Evolutionary conservation across 257 asterid species (phyloP).

Genomic region (Rhazya stricta): DNA sequence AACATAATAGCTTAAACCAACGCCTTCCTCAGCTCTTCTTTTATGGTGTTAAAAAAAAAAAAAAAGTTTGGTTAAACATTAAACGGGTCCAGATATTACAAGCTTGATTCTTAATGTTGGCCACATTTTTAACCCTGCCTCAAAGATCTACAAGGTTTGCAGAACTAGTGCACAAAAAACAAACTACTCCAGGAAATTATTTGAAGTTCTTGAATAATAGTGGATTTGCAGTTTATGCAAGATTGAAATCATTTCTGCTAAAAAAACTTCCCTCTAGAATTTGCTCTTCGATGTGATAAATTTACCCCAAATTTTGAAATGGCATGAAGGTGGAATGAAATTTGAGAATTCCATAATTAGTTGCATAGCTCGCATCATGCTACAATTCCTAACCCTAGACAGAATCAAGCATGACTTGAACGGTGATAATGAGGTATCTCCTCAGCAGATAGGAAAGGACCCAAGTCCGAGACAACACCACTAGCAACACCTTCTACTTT

Average conservation of each 20-base stretch:
- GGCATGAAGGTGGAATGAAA: background rate
- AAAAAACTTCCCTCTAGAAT: background rate
- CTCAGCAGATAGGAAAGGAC: background rate
- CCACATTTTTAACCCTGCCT: background rate
- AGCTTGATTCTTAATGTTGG: background rate
- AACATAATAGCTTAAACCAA: background rate
- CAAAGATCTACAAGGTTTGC: background rate
- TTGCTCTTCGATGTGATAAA: background rate
- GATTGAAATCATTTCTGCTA: background rate
- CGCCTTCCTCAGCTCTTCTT: background rate
- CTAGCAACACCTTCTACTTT: background rate
- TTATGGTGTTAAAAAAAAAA: background rate
- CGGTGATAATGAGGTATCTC: background rate
- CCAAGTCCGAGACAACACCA: background rate
- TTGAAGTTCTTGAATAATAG: no score
- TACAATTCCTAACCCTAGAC: background rate
- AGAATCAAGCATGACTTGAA: no score
- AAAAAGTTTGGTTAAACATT: background rate
- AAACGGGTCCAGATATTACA: background rate
- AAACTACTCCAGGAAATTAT: background rate
- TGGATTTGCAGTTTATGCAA: background rate
- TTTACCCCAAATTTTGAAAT: background rate
- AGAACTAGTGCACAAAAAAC: background rate
- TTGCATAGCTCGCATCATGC: background rate
- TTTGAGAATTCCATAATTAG: background rate